Evolutionary conservation across 768 basidiomycete genomes (phyloP).

Genomic region (Tephrocybe sp.): DNA sequence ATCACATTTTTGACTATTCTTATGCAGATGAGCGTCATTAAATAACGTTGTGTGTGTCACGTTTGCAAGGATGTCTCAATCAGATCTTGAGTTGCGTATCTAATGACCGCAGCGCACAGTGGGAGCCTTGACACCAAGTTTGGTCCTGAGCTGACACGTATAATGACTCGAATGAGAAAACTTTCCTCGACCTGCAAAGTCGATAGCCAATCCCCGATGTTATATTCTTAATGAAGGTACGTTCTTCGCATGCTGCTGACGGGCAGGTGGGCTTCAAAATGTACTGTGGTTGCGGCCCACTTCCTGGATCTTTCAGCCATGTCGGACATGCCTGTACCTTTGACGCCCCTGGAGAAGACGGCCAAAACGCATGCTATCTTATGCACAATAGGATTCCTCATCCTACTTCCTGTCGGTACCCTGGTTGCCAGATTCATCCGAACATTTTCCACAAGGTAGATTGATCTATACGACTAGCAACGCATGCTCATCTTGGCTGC

Average conservation of each 20-base stretch:
- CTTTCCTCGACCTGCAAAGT: not conserved
- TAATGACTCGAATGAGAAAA: slow-evolving; percentile 13
- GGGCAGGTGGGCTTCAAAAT: not conserved
- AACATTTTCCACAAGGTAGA: slow-evolving; percentile 47
- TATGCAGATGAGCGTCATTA: slow-evolving; percentile 1
- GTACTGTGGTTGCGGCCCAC: not conserved
- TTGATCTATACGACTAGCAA: slow-evolving; percentile 1
- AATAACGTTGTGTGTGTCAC: not conserved
- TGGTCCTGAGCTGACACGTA: not conserved
- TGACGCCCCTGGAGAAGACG: slow-evolving; percentile 31
- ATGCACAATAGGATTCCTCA: slow-evolving; percentile 45
- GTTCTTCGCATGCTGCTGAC: not conserved
- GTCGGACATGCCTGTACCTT: slow-evolving; percentile 7
- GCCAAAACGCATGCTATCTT: slow-evolving; percentile 52
- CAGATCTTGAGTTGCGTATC: no score
- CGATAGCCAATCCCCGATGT: slow-evolving; percentile 9
- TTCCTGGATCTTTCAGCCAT: slow-evolving; percentile 8
- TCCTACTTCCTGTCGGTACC: slow-evolving; percentile 59
- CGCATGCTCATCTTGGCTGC: slow-evolving; percentile 3
- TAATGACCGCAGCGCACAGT: not conserved
- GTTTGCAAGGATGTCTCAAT: no score
- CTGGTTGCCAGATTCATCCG: slow-evolving; percentile 55
- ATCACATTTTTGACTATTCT: slow-evolving; percentile 1
- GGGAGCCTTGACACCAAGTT: slow-evolving; percentile 6
- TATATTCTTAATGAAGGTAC: slow-evolving; percentile 1